A percentile compares a stretch with the other conserved stretches of the same genome.
Conservation (phyloP, 2,329 filamentous ascomycete genomes). For the Hymenoscyphus infarciens region DNA sequence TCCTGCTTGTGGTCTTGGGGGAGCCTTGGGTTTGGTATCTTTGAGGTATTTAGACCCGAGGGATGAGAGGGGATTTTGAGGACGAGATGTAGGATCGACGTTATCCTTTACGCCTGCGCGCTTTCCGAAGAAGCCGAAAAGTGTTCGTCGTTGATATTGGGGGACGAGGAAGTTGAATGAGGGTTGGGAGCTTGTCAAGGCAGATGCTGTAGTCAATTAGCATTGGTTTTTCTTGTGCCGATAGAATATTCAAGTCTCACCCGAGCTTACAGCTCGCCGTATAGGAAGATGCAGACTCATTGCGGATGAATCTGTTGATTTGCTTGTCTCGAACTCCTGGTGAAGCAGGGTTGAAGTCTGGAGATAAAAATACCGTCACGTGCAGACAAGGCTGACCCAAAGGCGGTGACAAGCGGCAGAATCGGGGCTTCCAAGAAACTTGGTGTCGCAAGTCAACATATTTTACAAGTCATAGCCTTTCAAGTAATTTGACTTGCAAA, state of each 20-base stretch:
- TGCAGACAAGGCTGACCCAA: neutral
- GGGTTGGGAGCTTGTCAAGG: constrained; percentile 38
- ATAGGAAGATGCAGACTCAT: constrained; percentile 67
- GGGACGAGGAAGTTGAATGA: constrained; percentile 36
- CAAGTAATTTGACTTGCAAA: neutral
- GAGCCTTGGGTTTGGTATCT: constrained; percentile 24
- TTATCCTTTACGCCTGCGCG: neutral
- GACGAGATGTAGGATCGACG: neutral
- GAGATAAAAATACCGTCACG: constrained; percentile 12
- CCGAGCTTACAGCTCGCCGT: constrained; percentile 56
- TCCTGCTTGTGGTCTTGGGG: constrained; percentile 39
- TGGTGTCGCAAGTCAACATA: neutral
- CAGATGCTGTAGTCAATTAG: constrained; percentile 28
- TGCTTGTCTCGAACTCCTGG: neutral
- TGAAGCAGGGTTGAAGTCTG: neutral
- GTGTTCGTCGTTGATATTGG: constrained; percentile 29
- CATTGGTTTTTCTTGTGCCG: constrained; percentile 1
- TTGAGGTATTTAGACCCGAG: constrained; percentile 42
- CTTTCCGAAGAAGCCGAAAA: constrained; percentile 15
- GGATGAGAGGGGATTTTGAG: constrained; percentile 57
- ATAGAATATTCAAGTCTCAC: constrained; percentile 42
- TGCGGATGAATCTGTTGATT: constrained; percentile 18
- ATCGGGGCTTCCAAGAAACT: neutral
- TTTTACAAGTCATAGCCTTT: neutral
- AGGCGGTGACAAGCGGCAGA: neutral